Evolutionary conservation across 192 early-diverging fungal species (phyloP).

Genomic region (Podila epicladia): DNA sequence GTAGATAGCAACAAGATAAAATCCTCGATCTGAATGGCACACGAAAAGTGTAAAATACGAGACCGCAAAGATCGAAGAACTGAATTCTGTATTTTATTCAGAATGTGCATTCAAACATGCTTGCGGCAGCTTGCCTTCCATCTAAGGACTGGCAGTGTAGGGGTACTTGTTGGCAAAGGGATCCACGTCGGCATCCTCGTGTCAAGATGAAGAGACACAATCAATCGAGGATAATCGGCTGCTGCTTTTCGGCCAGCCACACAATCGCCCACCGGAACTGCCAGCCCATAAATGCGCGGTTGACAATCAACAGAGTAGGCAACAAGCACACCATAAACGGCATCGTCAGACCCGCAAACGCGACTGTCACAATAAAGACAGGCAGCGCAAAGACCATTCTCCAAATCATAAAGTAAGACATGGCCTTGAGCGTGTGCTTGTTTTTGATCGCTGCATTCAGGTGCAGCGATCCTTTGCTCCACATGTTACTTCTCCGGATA

Average conservation of each 20-base stretch:
- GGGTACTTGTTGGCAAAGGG: too few relatives aligned
- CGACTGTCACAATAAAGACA: slow-evolving; percentile 3
- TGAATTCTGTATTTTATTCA: too few relatives aligned
- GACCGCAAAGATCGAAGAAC: too few relatives aligned
- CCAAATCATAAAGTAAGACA: slow-evolving; percentile 46
- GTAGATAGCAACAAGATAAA: too few relatives aligned
- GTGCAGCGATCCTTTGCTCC: slow-evolving; percentile 21
- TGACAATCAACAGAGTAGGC: slow-evolving; percentile 21
- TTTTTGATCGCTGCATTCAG: slow-evolving; percentile 6
- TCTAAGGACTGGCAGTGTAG: too few relatives aligned
- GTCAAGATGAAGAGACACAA: background rate
- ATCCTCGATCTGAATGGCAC: too few relatives aligned
- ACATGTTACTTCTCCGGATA: slow-evolving; percentile 14
- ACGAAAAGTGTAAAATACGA: too few relatives aligned
- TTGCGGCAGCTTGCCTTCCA: too few relatives aligned
- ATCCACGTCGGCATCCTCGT: too few relatives aligned
- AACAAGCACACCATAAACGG: slow-evolving; percentile 38
- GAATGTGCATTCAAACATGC: too few relatives aligned
- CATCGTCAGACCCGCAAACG: slow-evolving; percentile 4
- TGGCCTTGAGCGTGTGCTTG: slow-evolving; percentile 13
- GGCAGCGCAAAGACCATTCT: slow-evolving; percentile 40
- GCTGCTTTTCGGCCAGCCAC: slow-evolving; percentile 40
- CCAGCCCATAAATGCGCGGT: slow-evolving; percentile 30
- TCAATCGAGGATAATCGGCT: slow-evolving; percentile 24
- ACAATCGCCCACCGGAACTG: slow-evolving; percentile 41